phyloP scores from a whole-genome alignment of 768 basidiomycete species.

The Pleurotus tuber-regium region DNA sequence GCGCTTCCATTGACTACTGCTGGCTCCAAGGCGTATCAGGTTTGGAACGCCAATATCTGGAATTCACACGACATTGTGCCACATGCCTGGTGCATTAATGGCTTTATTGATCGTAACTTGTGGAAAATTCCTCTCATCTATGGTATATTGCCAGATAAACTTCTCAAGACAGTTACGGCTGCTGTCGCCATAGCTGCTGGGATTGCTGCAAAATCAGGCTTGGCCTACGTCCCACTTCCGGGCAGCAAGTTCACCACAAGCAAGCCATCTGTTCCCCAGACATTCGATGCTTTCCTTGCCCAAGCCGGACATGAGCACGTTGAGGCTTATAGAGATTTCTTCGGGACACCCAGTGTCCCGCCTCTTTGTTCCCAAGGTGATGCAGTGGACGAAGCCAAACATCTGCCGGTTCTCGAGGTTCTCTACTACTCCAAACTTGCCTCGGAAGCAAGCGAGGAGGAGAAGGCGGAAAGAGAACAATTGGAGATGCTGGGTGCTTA shows the following conservation, averaged over 20 bases:
- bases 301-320: not conserved
- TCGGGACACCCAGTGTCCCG: not conserved
- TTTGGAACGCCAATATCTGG: slow-evolving; percentile 4
- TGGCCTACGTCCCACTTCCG: not conserved
- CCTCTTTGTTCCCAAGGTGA: not conserved
- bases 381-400: not conserved
- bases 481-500: too few relatives aligned
- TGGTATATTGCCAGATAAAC: not conserved
- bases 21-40: not conserved
- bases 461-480: not conserved
- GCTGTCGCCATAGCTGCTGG: not conserved
- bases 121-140: not conserved
- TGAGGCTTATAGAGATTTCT: not conserved
- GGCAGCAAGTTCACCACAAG: not conserved
- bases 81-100: slow-evolving; percentile 2
- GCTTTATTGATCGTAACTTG: not conserved
- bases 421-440: not conserved
- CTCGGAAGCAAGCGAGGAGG: not conserved
- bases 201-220: not conserved
- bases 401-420: not conserved
- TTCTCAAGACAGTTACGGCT: too few relatives aligned
- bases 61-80: slow-evolving; percentile 7
- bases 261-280: not conserved
- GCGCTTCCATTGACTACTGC: not conserved
- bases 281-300: not conserved